Evolutionary conservation across 495 filamentous ascomycete species (phyloP), one percentile per base, ranked within the genome.

Genomic region (Immersiella caudata): DNA sequence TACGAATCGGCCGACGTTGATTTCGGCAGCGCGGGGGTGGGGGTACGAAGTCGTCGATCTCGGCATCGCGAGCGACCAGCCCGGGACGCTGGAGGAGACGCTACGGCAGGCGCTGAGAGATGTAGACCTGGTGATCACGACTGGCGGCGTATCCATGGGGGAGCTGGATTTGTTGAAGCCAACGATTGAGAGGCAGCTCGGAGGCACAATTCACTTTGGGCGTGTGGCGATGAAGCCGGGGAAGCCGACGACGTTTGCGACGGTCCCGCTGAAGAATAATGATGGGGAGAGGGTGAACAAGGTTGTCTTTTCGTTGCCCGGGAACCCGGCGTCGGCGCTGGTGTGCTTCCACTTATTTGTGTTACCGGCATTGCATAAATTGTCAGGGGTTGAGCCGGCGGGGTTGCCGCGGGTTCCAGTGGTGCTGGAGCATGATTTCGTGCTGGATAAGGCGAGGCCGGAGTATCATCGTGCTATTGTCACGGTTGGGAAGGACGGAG

Each of bases 111-210:
- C 91, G 21, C 76, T 98, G 56, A 85, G 89, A 24, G 81, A 82
- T 46, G 88, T 89, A 25, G 93, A 97, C 71, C 84, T 98, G 26
- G 84, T 98, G 59, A 88, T 99, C 70, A 98, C 96, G 14, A 94
- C 91, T 0, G 95, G 95, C 35, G 96, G 95, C 21, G 95, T 97
- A 22, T 97, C 93, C 16, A 99, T 99, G 95, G 95, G 95, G 67
- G 95, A 99, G 79, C 88, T 97, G 0, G 95, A 99, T 74, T 88
- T 99, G 33, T 88, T 99, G 58, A 99, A 99, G 78, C 95, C 96
- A 1, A 97, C 93, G 5, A 93, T 99, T 74, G 95, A 98, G 80
- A 89, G 94, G 62, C 83, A 88, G 1, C 86, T 98, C 6, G 91
- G 93, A 65, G 95, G 95, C 16, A 96, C 91, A 0, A 96, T 99